A percentile compares a stretch with the other conserved stretches of the same genome.
Conservation (phyloP, 2,329 filamentous ascomycete genomes). For the Colletotrichum abscissum region DNA sequence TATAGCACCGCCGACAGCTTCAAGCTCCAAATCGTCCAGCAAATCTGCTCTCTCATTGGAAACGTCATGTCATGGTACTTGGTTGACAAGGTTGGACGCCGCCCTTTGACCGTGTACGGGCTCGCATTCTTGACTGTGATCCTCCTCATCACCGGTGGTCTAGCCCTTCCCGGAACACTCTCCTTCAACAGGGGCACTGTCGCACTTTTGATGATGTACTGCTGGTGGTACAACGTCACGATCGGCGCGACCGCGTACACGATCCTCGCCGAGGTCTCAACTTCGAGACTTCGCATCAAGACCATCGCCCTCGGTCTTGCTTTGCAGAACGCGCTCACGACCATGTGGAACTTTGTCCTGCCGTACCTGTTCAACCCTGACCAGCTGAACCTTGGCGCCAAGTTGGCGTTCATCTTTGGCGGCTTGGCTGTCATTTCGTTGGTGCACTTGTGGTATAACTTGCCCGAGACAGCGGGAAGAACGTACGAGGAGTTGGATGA, state of each 20-base stretch:
- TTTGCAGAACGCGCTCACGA: conserved; percentile 42
- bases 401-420: conserved; percentile 54
- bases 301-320: conserved; percentile 52
- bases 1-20: conserved; percentile 49
- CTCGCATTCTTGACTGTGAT: conserved; percentile 48
- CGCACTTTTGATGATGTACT: conserved; percentile 51
- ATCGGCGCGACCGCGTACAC: conserved; percentile 54
- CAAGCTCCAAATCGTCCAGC: conserved; percentile 52
- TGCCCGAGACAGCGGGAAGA: conserved; percentile 48
- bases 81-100: conserved; percentile 50
- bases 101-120: conserved; percentile 49
- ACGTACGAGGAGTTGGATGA: conserved; percentile 43
- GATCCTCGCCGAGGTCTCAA: conserved; percentile 50
- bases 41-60: conserved; percentile 50
- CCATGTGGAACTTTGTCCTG: conserved; percentile 34
- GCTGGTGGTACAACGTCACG: conserved; percentile 51
- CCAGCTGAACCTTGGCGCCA: conserved; percentile 48
- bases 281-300: conserved; percentile 50
- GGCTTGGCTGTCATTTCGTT: conserved; percentile 44
- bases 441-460: conserved; percentile 47
- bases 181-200: conserved; percentile 44
- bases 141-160: conserved; percentile 51
- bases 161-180: conserved; percentile 37
- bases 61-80: conserved; percentile 53
- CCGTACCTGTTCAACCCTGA: conserved; percentile 42